Evolutionary conservation across 2,329 filamentous ascomycete species (phyloP), one percentile per base, ranked within the genome.

Genomic region (Exutisphaerella laricina): DNA sequence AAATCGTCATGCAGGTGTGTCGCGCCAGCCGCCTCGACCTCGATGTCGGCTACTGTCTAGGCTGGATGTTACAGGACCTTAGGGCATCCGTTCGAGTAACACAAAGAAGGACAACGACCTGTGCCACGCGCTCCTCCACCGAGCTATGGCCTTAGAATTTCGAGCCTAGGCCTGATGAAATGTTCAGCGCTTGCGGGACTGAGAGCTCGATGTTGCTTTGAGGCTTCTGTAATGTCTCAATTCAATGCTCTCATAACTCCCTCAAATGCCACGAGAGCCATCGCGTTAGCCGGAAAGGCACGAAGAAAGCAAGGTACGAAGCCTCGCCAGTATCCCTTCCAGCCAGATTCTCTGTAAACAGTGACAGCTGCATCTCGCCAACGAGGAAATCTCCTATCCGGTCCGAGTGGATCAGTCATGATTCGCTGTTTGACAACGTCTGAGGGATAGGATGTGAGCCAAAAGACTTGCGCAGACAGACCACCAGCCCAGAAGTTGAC

Each of bases 401-500:
- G 82, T 1, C 84, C 89, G 39, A 97, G 70, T 4, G 86, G 81
- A 66, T 97, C 92, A 10, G 90, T 96, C 92, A 98, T 97, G 62
- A 98, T 84, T 22, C 88, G 77, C 71, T 97, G 90, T 74, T 97
- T 97, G 42, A 97, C 82, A 10, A 57, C 52, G 31, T 53, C 50
- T 35, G 80, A 85, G 1, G 92, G 90, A 62, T 97, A 97, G 51
- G 84, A 86, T 13, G 85, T 87, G 31, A 95, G 65, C 92, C 92
- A 98, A 63, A 96, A 98, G 12, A 95, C 70, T 71, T 98, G 92
- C 0, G 92, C 92, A 35, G 84, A 89, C 39, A 97, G 69, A 0
- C 92, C 92, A 3, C 92, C 92, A 0, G 92, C 90, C 90, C 90
- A 97, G 70, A 98, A 98, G 63, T 97, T 97, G 59, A 97, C 75